Evolutionary conservation across 2,329 filamentous ascomycete genomes (phyloP), one percentile per base, ranked within the genome.

Genomic region (Trichoderma harzianum): DNA sequence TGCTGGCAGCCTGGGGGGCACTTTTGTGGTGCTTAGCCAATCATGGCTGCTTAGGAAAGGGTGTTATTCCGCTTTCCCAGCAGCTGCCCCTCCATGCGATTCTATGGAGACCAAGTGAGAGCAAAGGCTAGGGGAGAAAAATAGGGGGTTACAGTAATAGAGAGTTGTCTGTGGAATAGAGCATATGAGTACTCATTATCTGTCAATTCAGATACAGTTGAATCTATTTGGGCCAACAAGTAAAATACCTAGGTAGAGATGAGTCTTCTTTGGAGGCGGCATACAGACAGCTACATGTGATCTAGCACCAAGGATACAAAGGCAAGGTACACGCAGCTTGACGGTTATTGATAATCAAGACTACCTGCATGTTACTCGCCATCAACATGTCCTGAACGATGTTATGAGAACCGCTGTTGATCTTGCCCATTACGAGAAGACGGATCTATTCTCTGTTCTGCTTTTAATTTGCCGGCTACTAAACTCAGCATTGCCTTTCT

Each of bases 1-100:
- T 65, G 71, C 43, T 62, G 58, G 71, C 61, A 71, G 71, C 64
- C 71, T 67, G 58, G 72, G 70, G 72, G 70, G 43, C 61, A 21
- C 8, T 43, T 30, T 57, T 55, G 71, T 47, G 18, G 47, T 43
- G 71, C 67, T 58, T 67, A 26, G 71, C 71, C 71, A 72, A 72
- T 72, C 71, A 72, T 47, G 61, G 51, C 51, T 28, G 47, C 64
- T 30, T n/a, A 66, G 69, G 67, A 67, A 68, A 43, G 61, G 62
- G 36, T 58, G 67, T 72, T 72, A 62, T 53, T 72, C 71, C 71
- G 71, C 62, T 63, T 62, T 53, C 51, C 61, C 28, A 55, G 55
- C 66, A 43, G 68, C 68, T 63, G 60, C 71, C 71, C 60, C 70
- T 72, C 64, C 57, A 68, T 34, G 26, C 21, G 57, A 28, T 34